Base-by-base conservation (phyloP, 2,329 filamentous ascomycete genomes). In the Botryotinia convoluta region DNA sequence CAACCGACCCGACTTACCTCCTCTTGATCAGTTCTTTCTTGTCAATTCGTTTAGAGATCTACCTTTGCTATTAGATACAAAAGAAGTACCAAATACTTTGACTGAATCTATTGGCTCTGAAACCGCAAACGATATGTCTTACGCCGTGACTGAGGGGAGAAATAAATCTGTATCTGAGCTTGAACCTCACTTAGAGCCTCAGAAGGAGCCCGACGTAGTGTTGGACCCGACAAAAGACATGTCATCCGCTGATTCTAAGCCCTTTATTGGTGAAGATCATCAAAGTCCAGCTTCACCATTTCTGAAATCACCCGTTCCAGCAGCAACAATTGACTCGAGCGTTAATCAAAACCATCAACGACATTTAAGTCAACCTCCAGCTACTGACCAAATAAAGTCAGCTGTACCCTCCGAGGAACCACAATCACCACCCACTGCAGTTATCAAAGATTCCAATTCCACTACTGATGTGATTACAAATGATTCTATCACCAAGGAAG, bases 1-100 rank as follows among this genome's bases (percentile, higher is more conserved):
- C 16, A 74, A 74, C 39, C 72, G 76, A 29, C 78, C 79, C 65
- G 77, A 77, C 26, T 64, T 77, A 32, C 70, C 77, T 16, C 73
- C 75, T 51, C 71, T 57, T 37, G 63, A 67, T 9, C 71, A 74
- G 18, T 60, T 51, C 16, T 59, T 74, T 1, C 74, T 78, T 60
- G 44, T 79, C 20, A 74, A 76, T 29, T 74, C 77, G 20, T 77
- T 76, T 29, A 72, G 75, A 59, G 72, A 75, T 8, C 35, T 71
- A 14, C 74, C 75, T 29, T 39, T 75, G 37, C 57, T 54, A 12
- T 14, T 42, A 69, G 59, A 61, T 35, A 45, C 42, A 42, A 32
- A 20, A 35, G 65, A 73, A n/a, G 59, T 67, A 35, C 54, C 57
- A 1, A 44, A 62, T 18, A 67, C n/a, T 22, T 45, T 70, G 4